Evolutionary conservation across 1,284 basidiomycete species (phyloP).

Genomic region (Ustilago lituana): DNA sequence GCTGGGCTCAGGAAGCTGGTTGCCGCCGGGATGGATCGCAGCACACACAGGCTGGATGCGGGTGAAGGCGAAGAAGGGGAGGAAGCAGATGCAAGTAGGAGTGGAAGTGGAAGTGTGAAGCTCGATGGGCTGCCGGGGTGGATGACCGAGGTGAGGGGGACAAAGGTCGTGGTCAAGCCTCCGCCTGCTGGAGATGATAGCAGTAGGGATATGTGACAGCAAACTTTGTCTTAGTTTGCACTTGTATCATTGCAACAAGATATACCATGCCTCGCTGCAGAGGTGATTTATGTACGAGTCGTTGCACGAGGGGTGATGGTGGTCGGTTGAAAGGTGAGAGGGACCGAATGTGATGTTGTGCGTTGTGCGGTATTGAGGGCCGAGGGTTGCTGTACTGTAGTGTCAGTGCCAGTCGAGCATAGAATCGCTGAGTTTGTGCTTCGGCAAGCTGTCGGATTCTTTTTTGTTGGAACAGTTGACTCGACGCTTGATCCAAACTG

Average conservation of each 20-base stretch:
- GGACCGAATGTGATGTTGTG: no score
- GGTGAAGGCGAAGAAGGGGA: constrained; percentile 22
- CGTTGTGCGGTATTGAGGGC: not conserved
- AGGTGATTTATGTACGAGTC: no score
- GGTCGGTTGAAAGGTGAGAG: no score
- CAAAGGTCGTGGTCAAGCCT: constrained; percentile 42
- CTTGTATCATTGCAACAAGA: not conserved
- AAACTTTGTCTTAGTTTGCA: not conserved
- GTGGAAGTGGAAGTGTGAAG: no score
- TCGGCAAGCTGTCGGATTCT: no score
- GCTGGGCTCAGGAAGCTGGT: constrained; percentile 54
- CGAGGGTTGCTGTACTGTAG: constrained; percentile 8
- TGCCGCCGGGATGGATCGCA: constrained; percentile 41
- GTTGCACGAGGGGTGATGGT: no score
- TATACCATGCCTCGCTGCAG: constrained; percentile 6
- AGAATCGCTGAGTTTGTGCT: no score
- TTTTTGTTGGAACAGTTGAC: not conserved
- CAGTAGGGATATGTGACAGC: constrained; percentile 36
- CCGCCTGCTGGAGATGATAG: constrained; percentile 28
- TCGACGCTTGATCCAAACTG: not conserved
- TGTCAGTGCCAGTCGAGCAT: no score
- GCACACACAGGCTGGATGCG: constrained; percentile 25
- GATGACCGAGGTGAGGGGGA: constrained; percentile 53
- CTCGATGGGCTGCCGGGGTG: constrained; percentile 50
- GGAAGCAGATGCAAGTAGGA: constrained; percentile 2